Percentiles rank a stretch among this genome's conserved stretches.
Conservation (phyloP, 2,329 filamentous ascomycete genomes). For the Colletotrichum brevisporum region DNA sequence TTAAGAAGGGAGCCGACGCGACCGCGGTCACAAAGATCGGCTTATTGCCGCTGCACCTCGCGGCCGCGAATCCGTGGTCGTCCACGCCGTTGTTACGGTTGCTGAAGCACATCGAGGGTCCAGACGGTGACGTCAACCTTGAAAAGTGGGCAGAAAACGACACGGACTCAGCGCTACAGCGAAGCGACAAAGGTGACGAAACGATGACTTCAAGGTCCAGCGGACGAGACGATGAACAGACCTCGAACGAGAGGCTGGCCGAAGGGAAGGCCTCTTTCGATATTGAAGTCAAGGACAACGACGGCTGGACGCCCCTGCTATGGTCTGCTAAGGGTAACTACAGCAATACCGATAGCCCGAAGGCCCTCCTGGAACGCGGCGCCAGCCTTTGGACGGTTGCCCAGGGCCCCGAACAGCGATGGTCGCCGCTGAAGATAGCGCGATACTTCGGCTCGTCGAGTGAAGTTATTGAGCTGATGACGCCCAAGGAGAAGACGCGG, state of each 20-base stretch:
- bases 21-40: constrained; percentile 12
- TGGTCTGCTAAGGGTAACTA: constrained; percentile 35
- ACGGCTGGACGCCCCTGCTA: constrained; percentile 43
- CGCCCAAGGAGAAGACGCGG: constrained; percentile 16
- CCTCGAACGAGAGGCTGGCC: not conserved
- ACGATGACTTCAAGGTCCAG: not conserved
- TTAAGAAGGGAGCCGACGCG: not conserved
- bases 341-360: not conserved
- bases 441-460: constrained; percentile 22
- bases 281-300: constrained; percentile 27
- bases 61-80: not conserved
- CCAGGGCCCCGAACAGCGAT: constrained; percentile 20
- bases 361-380: constrained; percentile 37
- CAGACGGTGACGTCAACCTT: not conserved
- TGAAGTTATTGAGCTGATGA: constrained; percentile 19
- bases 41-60: constrained; percentile 15
- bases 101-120: not conserved
- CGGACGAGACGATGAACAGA: not conserved
- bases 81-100: not conserved
- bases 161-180: not conserved
- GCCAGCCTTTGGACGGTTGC: constrained; percentile 34
- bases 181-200: not conserved
- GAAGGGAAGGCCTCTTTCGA: constrained; percentile 28
- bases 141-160: not conserved
- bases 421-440: constrained; percentile 40